phyloP scores from a whole-genome alignment of 176 grass and related monocot species.

The Paspalum vaginatum region DNA sequence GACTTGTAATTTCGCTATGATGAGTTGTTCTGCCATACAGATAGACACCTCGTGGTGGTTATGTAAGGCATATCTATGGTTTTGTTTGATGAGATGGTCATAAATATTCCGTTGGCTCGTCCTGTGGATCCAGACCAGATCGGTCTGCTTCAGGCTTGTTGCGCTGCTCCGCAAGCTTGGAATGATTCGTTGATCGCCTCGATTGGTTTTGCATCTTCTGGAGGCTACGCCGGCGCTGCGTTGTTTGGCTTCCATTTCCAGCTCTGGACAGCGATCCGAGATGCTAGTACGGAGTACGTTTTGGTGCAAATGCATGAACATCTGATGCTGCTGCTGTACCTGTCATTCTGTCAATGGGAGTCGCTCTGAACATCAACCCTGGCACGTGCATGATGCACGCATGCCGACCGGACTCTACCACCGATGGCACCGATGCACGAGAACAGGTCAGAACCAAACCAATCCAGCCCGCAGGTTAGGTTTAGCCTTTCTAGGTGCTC shows the following conservation, averaged over 20 bases:
- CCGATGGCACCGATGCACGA: neutral
- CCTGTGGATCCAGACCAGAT: too few species aligned
- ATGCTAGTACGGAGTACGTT: neutral
- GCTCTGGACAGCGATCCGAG: neutral
- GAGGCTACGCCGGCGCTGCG: neutral
- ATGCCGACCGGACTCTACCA: too few species aligned
- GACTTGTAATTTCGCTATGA: constrained; percentile 22
- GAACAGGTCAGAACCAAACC: constrained; percentile 12
- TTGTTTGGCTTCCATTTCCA: neutral
- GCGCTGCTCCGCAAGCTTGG: neutral
- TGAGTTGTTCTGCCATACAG: constrained; percentile 32
- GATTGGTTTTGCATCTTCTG: neutral
- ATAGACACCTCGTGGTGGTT: constrained; percentile 18
- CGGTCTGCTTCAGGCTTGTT: neutral
- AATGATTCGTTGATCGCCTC: constrained; percentile 3
- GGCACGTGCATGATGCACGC: neutral
- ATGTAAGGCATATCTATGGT: constrained; percentile 38
- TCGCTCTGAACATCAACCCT: neutral
- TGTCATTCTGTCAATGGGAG: too few species aligned
- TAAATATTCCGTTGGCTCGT: neutral
- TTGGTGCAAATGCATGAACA: neutral
- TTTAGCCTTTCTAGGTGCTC: neutral
- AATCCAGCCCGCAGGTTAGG: neutral
- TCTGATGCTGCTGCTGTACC: neutral
- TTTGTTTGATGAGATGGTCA: constrained; percentile 37